A percentile compares a stretch with the other conserved stretches of the same genome.
Conservation (phyloP, 306 rosid species). For the Macrotyloma uniflorum region DNA sequence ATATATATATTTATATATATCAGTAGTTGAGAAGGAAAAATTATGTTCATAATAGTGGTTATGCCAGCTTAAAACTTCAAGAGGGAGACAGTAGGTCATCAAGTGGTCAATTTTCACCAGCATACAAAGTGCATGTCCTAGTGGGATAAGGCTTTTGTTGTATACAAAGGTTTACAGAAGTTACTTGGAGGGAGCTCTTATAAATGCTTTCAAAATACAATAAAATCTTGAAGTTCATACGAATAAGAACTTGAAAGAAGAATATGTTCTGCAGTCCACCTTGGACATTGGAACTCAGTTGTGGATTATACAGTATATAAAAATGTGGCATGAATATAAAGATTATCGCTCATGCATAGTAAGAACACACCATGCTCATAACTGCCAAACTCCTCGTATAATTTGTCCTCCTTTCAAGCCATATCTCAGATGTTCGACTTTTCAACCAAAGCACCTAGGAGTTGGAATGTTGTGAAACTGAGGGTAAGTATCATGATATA, state of each 20-base stretch:
- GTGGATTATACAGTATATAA: not conserved
- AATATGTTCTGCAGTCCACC: not conserved
- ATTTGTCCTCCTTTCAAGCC: slow-evolving; percentile 99
- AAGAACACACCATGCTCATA: slow-evolving; percentile 91
- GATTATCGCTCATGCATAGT: slow-evolving; percentile 22
- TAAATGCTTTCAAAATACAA: slow-evolving; percentile 4
- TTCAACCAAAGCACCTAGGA: slow-evolving; percentile 95
- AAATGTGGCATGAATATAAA: slow-evolving; percentile 14
- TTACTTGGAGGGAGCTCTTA: not conserved
- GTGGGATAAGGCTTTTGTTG: not conserved
- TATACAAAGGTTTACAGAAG: slow-evolving; percentile 3
- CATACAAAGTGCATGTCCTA: not conserved
- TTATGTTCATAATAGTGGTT: slow-evolving; percentile 15
- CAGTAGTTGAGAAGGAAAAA: not conserved
- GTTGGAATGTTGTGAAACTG: slow-evolving; percentile 35
- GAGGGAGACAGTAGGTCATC: too few relatives aligned
- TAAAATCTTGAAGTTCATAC: slow-evolving; percentile 12
- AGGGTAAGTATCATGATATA: slow-evolving; percentile 31
- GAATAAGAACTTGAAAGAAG: not conserved
- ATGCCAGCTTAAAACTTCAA: not conserved
- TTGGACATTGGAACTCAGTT: not conserved
- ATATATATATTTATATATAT: not conserved
- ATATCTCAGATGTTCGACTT: slow-evolving; percentile 96
- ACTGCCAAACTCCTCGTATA: slow-evolving; percentile 98
- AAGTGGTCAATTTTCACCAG: not conserved